phyloP scores from a whole-genome alignment of 176 grass and related monocot species.

The Typha latifolia region DNA sequence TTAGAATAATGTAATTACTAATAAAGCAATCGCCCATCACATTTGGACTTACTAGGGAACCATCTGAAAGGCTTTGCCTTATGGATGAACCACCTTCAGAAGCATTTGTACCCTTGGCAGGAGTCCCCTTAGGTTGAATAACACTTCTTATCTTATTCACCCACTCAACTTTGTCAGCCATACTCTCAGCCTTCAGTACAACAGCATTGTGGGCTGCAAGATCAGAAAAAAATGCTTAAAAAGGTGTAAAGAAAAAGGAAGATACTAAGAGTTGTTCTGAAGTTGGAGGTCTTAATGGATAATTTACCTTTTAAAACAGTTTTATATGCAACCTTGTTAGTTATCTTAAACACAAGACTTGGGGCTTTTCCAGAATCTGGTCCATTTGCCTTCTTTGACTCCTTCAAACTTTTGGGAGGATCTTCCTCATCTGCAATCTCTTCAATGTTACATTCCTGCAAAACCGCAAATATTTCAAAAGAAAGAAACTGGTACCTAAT shows the following conservation, averaged over 20 bases:
- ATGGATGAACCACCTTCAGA: slow-evolving; percentile 48
- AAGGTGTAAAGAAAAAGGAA: background rate
- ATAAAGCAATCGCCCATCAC: slow-evolving; percentile 2
- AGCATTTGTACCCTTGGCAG: slow-evolving; percentile 43
- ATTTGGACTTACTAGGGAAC: slow-evolving; percentile 60
- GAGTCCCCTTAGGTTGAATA: slow-evolving; percentile 62
- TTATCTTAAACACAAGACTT: slow-evolving; percentile 86
- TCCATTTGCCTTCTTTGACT: slow-evolving; percentile 82
- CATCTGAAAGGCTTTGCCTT: slow-evolving; percentile 73
- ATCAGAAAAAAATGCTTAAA: background rate
- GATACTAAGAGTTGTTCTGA: background rate
- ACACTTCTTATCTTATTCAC: slow-evolving; percentile 77
- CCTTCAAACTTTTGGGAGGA: slow-evolving; percentile 76
- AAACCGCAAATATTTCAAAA: slow-evolving; percentile 5
- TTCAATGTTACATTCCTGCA: slow-evolving; percentile 90
- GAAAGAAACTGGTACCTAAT: background rate
- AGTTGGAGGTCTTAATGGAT: background rate
- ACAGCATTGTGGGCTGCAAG: slow-evolving; percentile 88
- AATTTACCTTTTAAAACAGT: slow-evolving; percentile 87
- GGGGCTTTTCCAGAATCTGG: slow-evolving; percentile 45
- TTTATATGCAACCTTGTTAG: slow-evolving; percentile 88
- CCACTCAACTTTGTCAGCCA: slow-evolving; percentile 88
- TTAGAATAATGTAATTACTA: background rate
- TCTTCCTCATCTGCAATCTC: slow-evolving; percentile 86
- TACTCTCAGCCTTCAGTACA: slow-evolving; percentile 81